Evolutionary conservation across 306 rosid genomes (phyloP).

Genomic region (Glycine latifolia): DNA sequence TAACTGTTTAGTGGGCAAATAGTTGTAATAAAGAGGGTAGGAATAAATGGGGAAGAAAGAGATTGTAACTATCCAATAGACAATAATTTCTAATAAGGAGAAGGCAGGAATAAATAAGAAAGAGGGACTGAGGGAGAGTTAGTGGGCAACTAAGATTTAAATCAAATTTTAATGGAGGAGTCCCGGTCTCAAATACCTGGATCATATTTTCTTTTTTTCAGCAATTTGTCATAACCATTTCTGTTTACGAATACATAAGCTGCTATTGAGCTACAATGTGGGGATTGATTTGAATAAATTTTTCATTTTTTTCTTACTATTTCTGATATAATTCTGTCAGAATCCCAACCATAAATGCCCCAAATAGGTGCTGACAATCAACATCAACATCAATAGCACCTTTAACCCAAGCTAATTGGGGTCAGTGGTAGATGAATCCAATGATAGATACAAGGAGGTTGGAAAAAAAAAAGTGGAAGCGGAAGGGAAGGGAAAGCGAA

Average conservation of each 20-base stretch:
- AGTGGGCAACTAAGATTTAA: too few relatives aligned
- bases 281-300: neutral
- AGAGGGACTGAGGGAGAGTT: too few relatives aligned
- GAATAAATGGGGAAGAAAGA: neutral
- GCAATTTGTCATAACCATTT: neutral
- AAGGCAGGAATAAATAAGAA: too few relatives aligned
- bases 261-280: neutral
- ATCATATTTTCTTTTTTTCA: neutral
- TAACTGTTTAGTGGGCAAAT: neutral
- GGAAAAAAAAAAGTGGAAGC: too few relatives aligned
- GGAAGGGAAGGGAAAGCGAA: too few relatives aligned
- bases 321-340: too few relatives aligned
- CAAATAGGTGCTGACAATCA: neutral
- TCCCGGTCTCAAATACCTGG: neutral
- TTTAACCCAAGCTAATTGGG: too few relatives aligned
- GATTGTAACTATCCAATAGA: neutral
- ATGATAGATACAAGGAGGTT: too few relatives aligned
- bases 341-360: neutral
- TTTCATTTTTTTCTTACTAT: neutral
- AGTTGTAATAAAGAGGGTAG: neutral
- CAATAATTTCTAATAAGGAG: neutral
- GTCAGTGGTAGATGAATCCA: too few relatives aligned
- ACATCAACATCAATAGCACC: neutral
- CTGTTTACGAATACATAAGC: neutral
- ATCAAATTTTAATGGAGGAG: too few relatives aligned